Evolutionary conservation across 2,329 filamentous ascomycete genomes (phyloP), one percentile per base, ranked within the genome.

Genomic region (Teratosphaeria epicoccoides): DNA sequence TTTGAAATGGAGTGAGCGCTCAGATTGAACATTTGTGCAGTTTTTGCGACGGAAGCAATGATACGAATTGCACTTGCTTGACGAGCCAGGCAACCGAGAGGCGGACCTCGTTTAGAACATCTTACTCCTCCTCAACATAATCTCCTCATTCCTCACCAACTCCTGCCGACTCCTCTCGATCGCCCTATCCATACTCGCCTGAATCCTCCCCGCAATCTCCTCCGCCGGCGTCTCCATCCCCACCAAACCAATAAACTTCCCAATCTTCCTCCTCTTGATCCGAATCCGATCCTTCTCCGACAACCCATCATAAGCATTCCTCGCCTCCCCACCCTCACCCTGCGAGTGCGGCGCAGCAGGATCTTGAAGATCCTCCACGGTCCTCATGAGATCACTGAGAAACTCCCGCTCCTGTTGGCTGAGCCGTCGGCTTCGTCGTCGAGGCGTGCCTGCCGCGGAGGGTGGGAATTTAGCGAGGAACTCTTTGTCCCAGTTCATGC

Each of bases 171-270:
- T 57, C 49, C 57, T 56, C 58, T 62, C 60, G 26, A 65, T 55
- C 24, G 63, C 63, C 24, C 61, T 49, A 52, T 67, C 65, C 20
- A 67, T 46, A 58, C 63, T 64, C 55, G 55, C 57, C 60, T 66
- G 61, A 51, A 72, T 63, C 55, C 70, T 66, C 11, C 70, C 62
- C 44, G 70, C 68, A 56, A 71, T 70, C 62, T 75, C 72, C 66
- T 71, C 70, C 3, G 65, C 57, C 20, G 77, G 78, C 26, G 75
- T 77, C 57, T 81, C 76, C 60, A 78, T 79, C 1, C 83, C 84
- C 48, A 80, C 71, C 52, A 89, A 71, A 11, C 85, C 85, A 63
- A 88, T 87, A 59, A 89, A 89, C 59, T 79, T 74, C 45, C 85
- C 85, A 63, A 88, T 80, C 69, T 82, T 82, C 55, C 84, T 73